Evolutionary conservation across 345 rosid species (phyloP).

Genomic region (Lepidium sativum): DNA sequence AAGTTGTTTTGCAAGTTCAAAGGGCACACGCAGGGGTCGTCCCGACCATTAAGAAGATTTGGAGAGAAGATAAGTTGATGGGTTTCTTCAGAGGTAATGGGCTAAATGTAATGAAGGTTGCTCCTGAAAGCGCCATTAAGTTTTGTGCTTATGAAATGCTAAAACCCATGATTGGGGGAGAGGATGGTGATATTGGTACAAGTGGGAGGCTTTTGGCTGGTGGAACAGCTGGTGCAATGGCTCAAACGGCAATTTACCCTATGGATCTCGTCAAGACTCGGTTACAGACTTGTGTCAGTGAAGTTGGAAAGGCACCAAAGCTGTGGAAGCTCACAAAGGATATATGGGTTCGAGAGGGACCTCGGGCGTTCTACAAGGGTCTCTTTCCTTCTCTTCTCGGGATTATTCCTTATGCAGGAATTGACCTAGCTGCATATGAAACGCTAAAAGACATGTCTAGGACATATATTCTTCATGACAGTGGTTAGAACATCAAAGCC

Average conservation of each 20-base stretch:
- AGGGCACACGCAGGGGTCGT: constrained; percentile 45
- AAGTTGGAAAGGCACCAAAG: constrained; percentile 64
- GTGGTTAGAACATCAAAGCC: constrained; percentile 36
- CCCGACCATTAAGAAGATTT: constrained; percentile 65
- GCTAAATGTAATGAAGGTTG: constrained; percentile 87
- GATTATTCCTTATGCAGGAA: constrained; percentile 93
- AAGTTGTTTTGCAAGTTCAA: constrained; percentile 90
- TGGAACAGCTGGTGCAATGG: constrained; percentile 92
- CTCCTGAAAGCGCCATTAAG: constrained; percentile 97
- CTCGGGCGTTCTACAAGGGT: constrained; percentile 93
- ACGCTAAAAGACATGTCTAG: constrained; percentile 85
- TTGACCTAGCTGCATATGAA: constrained; percentile 93
- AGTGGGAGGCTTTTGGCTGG: constrained; percentile 83
- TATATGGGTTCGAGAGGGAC: constrained; percentile 88
- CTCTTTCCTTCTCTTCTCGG: constrained; percentile 96
- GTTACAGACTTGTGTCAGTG: constrained; percentile 64
- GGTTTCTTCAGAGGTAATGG: constrained; percentile 98
- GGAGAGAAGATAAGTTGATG: constrained; percentile 57
- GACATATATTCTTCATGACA: constrained; percentile 63
- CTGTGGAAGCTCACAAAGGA: constrained; percentile 60
- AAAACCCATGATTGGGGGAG: constrained; percentile 58
- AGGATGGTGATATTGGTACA: constrained; percentile 58
- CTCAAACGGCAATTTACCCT: constrained; percentile 89
- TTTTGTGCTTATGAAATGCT: constrained; percentile 86
- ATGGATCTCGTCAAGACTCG: constrained; percentile 99